Evolutionary conservation across 768 basidiomycete genomes (phyloP).

Genomic region (Cubamyces sp.): DNA sequence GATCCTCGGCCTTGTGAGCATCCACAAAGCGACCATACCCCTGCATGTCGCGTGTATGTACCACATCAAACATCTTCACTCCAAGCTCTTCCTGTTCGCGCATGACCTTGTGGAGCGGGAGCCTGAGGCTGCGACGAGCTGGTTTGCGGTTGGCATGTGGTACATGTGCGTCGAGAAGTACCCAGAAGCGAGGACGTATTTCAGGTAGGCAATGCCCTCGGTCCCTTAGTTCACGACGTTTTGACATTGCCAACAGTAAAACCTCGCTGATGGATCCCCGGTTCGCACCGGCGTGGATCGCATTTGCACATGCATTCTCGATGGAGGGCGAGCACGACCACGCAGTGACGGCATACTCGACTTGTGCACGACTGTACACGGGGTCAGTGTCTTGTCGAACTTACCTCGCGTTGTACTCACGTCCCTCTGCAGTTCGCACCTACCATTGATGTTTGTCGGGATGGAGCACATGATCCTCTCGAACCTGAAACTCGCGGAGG

Average conservation of each 20-base stretch:
- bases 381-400: slow-evolving; percentile 57
- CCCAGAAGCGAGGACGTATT: slow-evolving; percentile 91
- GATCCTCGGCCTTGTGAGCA: slow-evolving; percentile 81
- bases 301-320: slow-evolving; percentile 97
- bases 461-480: slow-evolving; percentile 97
- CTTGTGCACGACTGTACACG: slow-evolving; percentile 92
- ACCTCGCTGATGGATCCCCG: slow-evolving; percentile 96
- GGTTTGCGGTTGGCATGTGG: slow-evolving; percentile 99
- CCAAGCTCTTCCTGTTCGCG: slow-evolving; percentile 92
- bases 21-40: slow-evolving; percentile 89
- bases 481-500: slow-evolving; percentile 80
- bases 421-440: slow-evolving; percentile 69
- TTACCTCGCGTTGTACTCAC: neutral
- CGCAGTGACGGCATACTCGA: slow-evolving; percentile 97
- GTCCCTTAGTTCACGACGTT: neutral
- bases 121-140: slow-evolving; percentile 90
- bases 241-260: slow-evolving; percentile 59
- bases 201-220: slow-evolving; percentile 63
- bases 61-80: slow-evolving; percentile 88
- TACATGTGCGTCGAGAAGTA: slow-evolving; percentile 88
- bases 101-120: slow-evolving; percentile 95
- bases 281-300: slow-evolving; percentile 96
- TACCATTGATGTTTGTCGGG: slow-evolving; percentile 93
- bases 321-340: slow-evolving; percentile 98
- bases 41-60: slow-evolving; percentile 98